These are phyloP conservation scores for Yamadazyma sp. DNA, from an alignment of 1,139 yeast species.

Conservation along the genomic window DNA sequence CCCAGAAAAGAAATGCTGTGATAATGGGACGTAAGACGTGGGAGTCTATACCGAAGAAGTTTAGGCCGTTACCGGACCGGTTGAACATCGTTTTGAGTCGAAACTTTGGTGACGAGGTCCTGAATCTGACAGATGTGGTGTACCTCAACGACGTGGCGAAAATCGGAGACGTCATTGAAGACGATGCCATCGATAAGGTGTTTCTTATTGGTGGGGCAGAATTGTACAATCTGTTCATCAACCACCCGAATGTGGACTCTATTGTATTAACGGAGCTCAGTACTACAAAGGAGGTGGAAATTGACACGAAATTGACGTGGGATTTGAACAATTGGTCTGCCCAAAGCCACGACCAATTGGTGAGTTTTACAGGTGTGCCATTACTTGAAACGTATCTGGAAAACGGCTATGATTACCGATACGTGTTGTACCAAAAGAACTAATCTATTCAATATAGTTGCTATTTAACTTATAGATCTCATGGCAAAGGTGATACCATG, in stretches of 20 bases:
- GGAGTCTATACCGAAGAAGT: conserved; percentile 85
- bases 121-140: conserved; percentile 21
- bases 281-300: conserved; percentile 40
- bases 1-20: conserved; percentile 63
- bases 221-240: conserved; percentile 61
- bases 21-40: conserved; percentile 97
- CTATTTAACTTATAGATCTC: conserved; percentile 36
- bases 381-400: conserved; percentile 36
- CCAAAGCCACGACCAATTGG: conserved; percentile 33
- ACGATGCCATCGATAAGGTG: conserved; percentile 46
- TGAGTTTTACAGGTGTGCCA: conserved; percentile 38
- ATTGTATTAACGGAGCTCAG: conserved; percentile 75
- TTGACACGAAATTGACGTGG: conserved; percentile 64
- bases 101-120: conserved; percentile 20
- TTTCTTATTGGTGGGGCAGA: conserved; percentile 95
- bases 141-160: conserved; percentile 43
- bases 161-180: conserved; percentile 42
- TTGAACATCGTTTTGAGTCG: conserved; percentile 75
- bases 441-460: conserved; percentile 24
- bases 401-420: conserved; percentile 52
- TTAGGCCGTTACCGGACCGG: conserved; percentile 79
- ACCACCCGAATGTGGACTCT: conserved; percentile 45
- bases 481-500: conserved; percentile 37
- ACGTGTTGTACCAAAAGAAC: conserved; percentile 18
- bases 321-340: conserved; percentile 36